Base-by-base conservation (phyloP, 768 basidiomycete genomes). In the Lentinus brumalis region DNA sequence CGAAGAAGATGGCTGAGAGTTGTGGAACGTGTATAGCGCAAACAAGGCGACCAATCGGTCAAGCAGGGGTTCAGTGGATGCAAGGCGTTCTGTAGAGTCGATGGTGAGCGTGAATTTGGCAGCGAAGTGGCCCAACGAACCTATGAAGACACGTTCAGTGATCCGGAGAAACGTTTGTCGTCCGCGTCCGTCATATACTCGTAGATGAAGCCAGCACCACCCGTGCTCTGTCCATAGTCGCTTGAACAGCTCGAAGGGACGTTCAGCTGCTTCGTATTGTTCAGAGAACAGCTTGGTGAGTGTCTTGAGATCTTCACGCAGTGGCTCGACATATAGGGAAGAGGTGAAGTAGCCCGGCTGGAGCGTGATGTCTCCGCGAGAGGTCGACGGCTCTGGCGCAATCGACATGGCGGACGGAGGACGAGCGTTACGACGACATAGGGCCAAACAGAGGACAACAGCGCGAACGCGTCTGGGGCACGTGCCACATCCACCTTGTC, bases 331-430 rank as follows among this genome's bases (percentile, higher is more conserved):
- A 71, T 87, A 94, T 26, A 88, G 68, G 0, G 89, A 89, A 3
- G 91, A 92, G 0, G 90, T 88, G 70, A 91, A 94, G 72, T 89
- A 93, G 18, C 79, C 77, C 1, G 89, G 90, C 67, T 92, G 91
- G 10, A 93, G 74, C 41, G 82, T 74, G 62, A 87, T 71, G 26
- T 86, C 83, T 11, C 91, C 88, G 14, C 87, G 83, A 51, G 74
- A 67, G 14, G 80, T 77, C 21, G 87, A 84, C 18, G 87, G 84
- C 16, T 85, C 79, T 31, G 87, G 83, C 9, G 77, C 66, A 56
- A 81, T 67, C 10, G 78, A 76, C 79, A 81, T 79, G 60, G 26
- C 35, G 21, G 21, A 11, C 26, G 10, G 50, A n/a, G 9, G 45
- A 21, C 15, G 18, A 39, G 45, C 47, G 44, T 15, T 50, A 45